Evolutionary conservation across 345 rosid genomes (phyloP), one percentile per base, ranked within the genome.

Genomic region (Orychophragmus violaceus): DNA sequence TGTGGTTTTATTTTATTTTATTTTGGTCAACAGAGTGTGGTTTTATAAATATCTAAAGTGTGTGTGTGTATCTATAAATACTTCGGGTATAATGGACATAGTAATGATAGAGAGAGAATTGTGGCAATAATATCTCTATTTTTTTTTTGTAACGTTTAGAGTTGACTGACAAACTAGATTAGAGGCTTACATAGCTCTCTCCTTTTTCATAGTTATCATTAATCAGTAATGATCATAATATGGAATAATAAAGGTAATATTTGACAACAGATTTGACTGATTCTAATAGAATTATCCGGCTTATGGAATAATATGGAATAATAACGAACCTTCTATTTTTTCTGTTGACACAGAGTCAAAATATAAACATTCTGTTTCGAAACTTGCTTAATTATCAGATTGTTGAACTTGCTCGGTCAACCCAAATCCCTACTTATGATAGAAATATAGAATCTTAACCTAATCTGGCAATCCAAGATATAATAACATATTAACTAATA

Each of bases 101-200:
- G 16, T 66, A 18, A 27, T 66, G 10, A 53, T 53, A 9, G 8
- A 12, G 29, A 39, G 53, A 66, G 8, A 53, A 41, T 54, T 21
- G 30, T 19, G 62, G 53, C 29, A 41, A 19, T 36, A 51, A 51
- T 22, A 8, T 36, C 46, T 32, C 32, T 63, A 8, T 21, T n/a
- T 14, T 0, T n/a, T 29, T 29, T 63, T 35, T 59, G 36, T 30
- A 64, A 51, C 36, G 23, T 35, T 24, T 41, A 25, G 3, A 25
- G 52, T 66, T 66, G 70, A 53, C 70, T 53, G 61, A 18, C 19
- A 18, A 53, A 17, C 9, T 52, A 37, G 24, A 23, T 50, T 49
- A 51, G 45, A 22, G 32, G 35, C 32, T 22, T 49, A 3, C 16
- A 5, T 48, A 62, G 19, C 14, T 30, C 39, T 32, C 66, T 62